Evolutionary conservation across 306 rosid genomes (phyloP), one percentile per base, ranked within the genome.

Genomic region (Acmispon strigosus): DNA sequence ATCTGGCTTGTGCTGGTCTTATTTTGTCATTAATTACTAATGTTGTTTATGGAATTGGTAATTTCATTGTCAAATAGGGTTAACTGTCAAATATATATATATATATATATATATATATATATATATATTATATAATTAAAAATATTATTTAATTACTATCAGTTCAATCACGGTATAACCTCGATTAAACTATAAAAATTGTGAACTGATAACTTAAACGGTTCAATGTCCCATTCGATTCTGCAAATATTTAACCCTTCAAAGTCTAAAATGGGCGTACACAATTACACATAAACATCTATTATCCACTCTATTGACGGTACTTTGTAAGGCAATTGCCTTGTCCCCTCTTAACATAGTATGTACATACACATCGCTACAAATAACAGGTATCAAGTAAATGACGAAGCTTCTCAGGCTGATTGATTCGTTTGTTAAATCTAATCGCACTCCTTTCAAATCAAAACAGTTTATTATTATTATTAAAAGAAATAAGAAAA

Each of bases 401-500:
- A 79, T 24, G 75, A 79, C 61, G 74, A 76, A 76, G 81, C 66
- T 64, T 74, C 80, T 53, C n/a, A 7, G n/a, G 41, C 12, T 43
- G 72, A 76, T 65, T 43, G 72, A 76, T 65, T 71, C 71, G 49
- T 62, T 10, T 50, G 27, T 70, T 64, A 70, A 72, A 70, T 71
- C 70, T n/a, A 72, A 76, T n/a, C 29, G 15, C 74, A 76, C 72
- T 76, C 50, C 75, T 81, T 71, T 70, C 78, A 59, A 48, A 64
- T 81, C 73, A 69, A 13, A 42, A 14, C 13, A 57, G 53, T 36
- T 71, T 63, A 2, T 60, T 27, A 1, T 27, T 27, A 27, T 22
- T 32, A 43, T 55, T 34, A 22, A 16, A 7, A 39, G 29, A 14
- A 59, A 48, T 59, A 15, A 24, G 29, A 43, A 43, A 24, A 54